These are phyloP conservation scores for Canavalia gladiata DNA, from an alignment of 306 rosid species.

Conservation along the genomic window DNA sequence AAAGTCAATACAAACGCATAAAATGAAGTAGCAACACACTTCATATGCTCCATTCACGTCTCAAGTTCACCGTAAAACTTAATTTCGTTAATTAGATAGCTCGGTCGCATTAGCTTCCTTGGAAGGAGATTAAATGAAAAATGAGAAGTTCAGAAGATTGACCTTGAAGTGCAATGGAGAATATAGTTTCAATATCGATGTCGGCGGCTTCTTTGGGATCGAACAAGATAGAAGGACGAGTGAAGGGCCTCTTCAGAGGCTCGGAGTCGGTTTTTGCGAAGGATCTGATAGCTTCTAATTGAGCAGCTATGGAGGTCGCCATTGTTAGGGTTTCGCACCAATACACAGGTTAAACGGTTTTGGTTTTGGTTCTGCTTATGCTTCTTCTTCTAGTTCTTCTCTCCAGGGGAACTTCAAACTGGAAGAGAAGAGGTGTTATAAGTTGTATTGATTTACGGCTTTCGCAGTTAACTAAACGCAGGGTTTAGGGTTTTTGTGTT, in stretches of 20 bases:
- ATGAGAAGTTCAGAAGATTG: not conserved
- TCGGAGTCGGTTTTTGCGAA: slow-evolving; percentile 60
- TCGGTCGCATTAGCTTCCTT: not conserved
- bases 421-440: not conserved
- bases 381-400: not conserved
- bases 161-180: slow-evolving; percentile 71
- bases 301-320: slow-evolving; percentile 79
- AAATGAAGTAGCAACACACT: not conserved
- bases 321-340: slow-evolving; percentile 51
- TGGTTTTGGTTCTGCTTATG: not conserved
- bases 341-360: not conserved
- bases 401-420: not conserved
- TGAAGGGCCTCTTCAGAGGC: slow-evolving; percentile 73
- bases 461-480: not conserved
- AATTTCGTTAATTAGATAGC: not conserved
- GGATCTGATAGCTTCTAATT: slow-evolving; percentile 67
- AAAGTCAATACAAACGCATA: not conserved
- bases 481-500: slow-evolving; percentile 50
- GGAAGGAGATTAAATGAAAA: not conserved
- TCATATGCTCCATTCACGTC: not conserved
- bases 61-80: not conserved
- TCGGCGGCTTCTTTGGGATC: slow-evolving; percentile 92
- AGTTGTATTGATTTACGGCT: not conserved
- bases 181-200: slow-evolving; percentile 65
- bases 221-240: slow-evolving; percentile 82